Percentiles rank a stretch among this genome's conserved stretches.
phyloP scores from a whole-genome alignment of 2,329 filamentous ascomycete species.

The Curvularia hawaiiensis region DNA sequence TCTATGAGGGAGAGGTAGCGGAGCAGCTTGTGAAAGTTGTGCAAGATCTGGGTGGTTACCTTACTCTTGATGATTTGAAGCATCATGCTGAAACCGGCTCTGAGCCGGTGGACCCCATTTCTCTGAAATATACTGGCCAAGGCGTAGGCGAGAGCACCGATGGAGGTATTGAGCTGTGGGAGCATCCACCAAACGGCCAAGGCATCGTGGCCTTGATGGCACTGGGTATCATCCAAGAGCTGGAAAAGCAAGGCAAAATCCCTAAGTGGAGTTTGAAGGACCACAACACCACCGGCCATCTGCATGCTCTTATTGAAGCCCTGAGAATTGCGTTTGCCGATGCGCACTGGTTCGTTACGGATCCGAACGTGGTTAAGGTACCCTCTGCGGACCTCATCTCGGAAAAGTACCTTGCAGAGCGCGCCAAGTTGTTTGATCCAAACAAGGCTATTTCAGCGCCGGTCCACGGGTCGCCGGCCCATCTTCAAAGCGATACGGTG shows the following conservation, averaged over 20 bases:
- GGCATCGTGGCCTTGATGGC: slow-evolving; percentile 95
- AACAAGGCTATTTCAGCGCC: slow-evolving; percentile 58
- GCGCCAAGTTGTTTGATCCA: slow-evolving; percentile 66
- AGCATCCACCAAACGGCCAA: slow-evolving; percentile 95
- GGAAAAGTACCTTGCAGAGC: slow-evolving; percentile 73
- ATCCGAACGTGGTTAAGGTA: slow-evolving; percentile 74
- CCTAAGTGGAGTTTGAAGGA: slow-evolving; percentile 70
- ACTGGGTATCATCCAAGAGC: slow-evolving; percentile 84
- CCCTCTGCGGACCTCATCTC: slow-evolving; percentile 74
- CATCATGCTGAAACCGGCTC: slow-evolving; percentile 75
- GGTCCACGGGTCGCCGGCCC: slow-evolving; percentile 74
- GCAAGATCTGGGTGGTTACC: slow-evolving; percentile 73
- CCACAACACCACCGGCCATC: slow-evolving; percentile 75
- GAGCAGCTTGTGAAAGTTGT: slow-evolving; percentile 81
- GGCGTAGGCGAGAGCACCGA: slow-evolving; percentile 56
- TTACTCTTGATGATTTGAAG: slow-evolving; percentile 80
- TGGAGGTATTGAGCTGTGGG: slow-evolving; percentile 82
- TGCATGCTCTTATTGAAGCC: slow-evolving; percentile 87
- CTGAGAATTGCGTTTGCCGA: slow-evolving; percentile 91
- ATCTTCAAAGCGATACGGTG: slow-evolving; percentile 88
- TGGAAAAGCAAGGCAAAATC: slow-evolving; percentile 77
- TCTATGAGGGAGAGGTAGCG: slow-evolving; percentile 85
- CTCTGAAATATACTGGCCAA: slow-evolving; percentile 76
- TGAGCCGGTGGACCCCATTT: slow-evolving; percentile 85
- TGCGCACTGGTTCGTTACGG: slow-evolving; percentile 86